Conservation (phyloP, 2,329 filamentous ascomycete species). For the Arthroderma sp. region DNA sequence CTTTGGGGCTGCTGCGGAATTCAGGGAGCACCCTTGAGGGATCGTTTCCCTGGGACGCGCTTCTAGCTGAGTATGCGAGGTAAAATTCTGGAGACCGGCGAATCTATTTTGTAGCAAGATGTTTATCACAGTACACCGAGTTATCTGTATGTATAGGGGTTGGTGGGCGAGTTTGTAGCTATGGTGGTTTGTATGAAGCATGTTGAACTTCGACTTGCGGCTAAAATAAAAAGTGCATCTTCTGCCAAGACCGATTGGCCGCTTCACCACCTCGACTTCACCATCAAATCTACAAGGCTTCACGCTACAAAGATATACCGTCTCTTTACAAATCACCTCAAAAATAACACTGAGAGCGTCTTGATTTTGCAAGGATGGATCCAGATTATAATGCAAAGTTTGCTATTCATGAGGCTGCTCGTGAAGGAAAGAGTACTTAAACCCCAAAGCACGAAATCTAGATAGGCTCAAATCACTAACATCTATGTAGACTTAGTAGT, state of each 20-base stretch:
- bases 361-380: slow-evolving; percentile 23
- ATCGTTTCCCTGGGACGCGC: neutral
- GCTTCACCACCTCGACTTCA: neutral
- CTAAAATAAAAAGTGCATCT: neutral
- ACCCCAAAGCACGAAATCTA: neutral
- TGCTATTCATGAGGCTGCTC: slow-evolving; percentile 73
- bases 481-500: slow-evolving; percentile 49
- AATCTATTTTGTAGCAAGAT: neutral
- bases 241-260: neutral
- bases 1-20: neutral
- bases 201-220: neutral
- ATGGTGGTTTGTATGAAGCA: neutral
- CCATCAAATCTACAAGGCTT: neutral
- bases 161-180: neutral
- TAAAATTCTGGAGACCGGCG: neutral
- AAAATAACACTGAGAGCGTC: neutral
- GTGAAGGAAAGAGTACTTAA: slow-evolving; percentile 65
- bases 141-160: neutral
- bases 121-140: neutral
- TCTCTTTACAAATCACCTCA: neutral
- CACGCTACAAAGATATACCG: neutral
- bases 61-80: neutral
- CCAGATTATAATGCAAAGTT: slow-evolving; percentile 49
- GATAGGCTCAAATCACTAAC: slow-evolving; percentile 16
- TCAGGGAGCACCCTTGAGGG: neutral